Conservation (phyloP, 1,284 basidiomycete species). For the Trichosporon ovoides region DNA sequence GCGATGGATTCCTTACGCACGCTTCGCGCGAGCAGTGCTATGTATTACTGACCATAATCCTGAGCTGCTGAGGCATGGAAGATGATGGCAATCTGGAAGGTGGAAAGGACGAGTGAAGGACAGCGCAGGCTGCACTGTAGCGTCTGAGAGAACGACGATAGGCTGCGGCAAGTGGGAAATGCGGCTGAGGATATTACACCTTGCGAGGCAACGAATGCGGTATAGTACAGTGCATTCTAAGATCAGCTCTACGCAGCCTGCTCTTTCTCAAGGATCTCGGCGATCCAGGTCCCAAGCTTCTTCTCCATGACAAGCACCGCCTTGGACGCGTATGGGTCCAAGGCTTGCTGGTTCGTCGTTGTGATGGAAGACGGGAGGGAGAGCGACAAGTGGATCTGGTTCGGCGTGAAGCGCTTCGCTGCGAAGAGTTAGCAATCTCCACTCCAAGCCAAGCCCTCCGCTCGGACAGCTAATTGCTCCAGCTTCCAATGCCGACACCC, state of each 20-base stretch:
- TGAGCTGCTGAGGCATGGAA: not conserved
- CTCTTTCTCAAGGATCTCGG: slow-evolving; percentile 21
- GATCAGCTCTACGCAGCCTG: not conserved
- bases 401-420: slow-evolving; percentile 40
- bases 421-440: not conserved
- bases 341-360: slow-evolving; percentile 26
- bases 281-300: slow-evolving; percentile 37
- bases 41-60: slow-evolving; percentile 5
- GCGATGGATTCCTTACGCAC: slow-evolving; percentile 5
- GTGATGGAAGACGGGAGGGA: slow-evolving; percentile 35
- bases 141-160: too few species aligned
- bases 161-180: too few species aligned
- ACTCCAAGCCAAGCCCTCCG: not conserved
- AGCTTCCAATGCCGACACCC: not conserved
- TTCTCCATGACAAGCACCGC: slow-evolving; percentile 44
- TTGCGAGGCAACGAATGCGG: not conserved
- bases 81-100: not conserved
- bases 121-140: too few species aligned
- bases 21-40: not conserved
- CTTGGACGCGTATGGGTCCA: slow-evolving; percentile 40
- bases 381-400: slow-evolving; percentile 45
- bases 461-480: not conserved
- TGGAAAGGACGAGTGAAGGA: not conserved
- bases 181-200: too few species aligned
- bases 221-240: not conserved